Percentiles rank a stretch among this genome's conserved stretches.
Conservation (phyloP, 305 asterid species). For the Solanum hybrid region DNA sequence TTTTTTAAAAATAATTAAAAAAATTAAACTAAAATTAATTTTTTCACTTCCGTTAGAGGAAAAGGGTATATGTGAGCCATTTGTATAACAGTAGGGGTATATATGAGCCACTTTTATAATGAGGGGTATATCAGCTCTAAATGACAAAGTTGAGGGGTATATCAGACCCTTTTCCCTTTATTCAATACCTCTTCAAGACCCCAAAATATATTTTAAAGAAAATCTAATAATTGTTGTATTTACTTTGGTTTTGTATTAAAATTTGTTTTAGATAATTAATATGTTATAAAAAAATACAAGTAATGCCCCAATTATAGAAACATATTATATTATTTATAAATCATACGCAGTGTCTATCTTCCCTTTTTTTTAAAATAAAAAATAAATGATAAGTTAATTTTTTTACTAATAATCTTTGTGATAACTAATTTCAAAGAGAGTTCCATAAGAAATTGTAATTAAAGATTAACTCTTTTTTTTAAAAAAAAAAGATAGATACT, state of each 20-base stretch:
- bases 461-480: not conserved
- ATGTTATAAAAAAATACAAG: not conserved
- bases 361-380: not conserved
- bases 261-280: not conserved
- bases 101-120: no score
- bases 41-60: no score
- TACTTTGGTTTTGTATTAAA: not conserved
- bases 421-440: not conserved
- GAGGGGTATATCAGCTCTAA: no score
- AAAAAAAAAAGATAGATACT: not conserved
- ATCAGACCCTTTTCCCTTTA: no score
- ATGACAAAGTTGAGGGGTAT: no score
- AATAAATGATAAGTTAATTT: not conserved
- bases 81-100: no score
- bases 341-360: not conserved
- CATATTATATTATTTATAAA: no score
- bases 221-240: not conserved
- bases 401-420: not conserved
- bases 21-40: no score
- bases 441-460: not conserved
- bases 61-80: no score
- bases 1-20: no score
- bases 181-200: not conserved
- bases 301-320: not conserved
- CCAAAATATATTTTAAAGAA: not conserved